Conservation (phyloP, 2,329 filamentous ascomycete genomes). For the Fonsecaea erecta region DNA sequence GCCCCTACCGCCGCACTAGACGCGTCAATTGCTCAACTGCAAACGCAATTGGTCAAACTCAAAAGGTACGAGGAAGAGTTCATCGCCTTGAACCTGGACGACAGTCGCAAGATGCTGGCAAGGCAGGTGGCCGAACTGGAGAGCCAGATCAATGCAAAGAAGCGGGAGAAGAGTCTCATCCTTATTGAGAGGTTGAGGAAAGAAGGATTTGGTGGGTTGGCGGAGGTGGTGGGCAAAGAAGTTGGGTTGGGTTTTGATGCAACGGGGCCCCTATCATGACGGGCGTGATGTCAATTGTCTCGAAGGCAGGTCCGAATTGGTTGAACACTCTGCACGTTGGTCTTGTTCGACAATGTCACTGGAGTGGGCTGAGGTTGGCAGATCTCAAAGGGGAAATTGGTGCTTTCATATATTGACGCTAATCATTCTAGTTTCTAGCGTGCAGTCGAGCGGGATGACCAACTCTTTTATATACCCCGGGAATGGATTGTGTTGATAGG, state of each 20-base stretch:
- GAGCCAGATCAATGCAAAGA: conserved; percentile 29
- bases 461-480: neutral
- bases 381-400: neutral
- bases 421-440: neutral
- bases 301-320: neutral
- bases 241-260: conserved; percentile 31
- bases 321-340: neutral
- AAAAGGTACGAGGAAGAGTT: conserved; percentile 38
- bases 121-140: conserved; percentile 35
- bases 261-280: neutral
- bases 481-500: neutral
- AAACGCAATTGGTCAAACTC: conserved; percentile 32
- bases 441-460: neutral
- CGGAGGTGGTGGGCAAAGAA: conserved; percentile 35
- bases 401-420: neutral
- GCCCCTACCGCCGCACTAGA: conserved; percentile 30
- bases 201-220: conserved; percentile 37
- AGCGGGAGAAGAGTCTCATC: conserved; percentile 33
- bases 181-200: conserved; percentile 35
- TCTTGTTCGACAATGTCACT: neutral
- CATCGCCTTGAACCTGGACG: conserved; percentile 35
- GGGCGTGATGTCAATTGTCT: neutral
- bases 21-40: conserved; percentile 32
- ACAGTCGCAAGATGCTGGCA: conserved; percentile 34
- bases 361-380: neutral